Conservation (phyloP, 768 basidiomycete genomes). For the Solioccasus polychromus region DNA sequence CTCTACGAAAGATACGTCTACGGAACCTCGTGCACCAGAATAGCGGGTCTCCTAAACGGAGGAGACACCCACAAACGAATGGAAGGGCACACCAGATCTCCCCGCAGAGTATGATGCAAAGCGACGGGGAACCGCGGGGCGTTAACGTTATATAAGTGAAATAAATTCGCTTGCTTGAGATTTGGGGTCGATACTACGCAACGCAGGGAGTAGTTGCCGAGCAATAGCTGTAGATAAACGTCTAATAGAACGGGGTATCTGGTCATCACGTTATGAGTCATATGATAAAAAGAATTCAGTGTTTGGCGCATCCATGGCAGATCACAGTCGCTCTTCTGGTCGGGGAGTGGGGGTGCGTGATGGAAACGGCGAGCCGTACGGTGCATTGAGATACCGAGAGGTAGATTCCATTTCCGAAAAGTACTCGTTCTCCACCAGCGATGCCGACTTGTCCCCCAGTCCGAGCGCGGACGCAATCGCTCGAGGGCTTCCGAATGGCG, state of each 20-base stretch:
- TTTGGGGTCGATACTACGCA: constrained; percentile 22
- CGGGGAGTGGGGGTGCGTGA: constrained; percentile 47
- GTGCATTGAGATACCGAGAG: constrained; percentile 45
- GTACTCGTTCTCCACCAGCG: constrained; percentile 27
- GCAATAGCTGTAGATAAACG: constrained; percentile 34
- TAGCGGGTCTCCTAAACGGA: constrained; percentile 16
- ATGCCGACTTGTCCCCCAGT: constrained; percentile 30
- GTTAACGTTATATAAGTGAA: constrained; percentile 35
- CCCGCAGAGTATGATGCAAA: constrained; percentile 20
- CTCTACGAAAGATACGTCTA: constrained; percentile 22
- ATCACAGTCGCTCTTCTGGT: constrained; percentile 33
- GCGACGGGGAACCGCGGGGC: constrained; percentile 24
- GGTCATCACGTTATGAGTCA: constrained; percentile 34
- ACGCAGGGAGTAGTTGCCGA: constrained; percentile 23
- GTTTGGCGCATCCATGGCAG: constrained; percentile 9
- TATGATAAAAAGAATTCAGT: constrained; percentile 28
- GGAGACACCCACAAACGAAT: constrained; percentile 15
- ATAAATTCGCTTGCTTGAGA: constrained; percentile 32
- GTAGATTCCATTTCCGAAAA: constrained; percentile 43
- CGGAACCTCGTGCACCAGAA: constrained; percentile 16
- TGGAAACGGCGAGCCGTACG: constrained; percentile 49
- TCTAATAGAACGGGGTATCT: constrained; percentile 34
- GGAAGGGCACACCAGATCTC: constrained; percentile 18
- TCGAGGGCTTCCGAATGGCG: constrained; percentile 49
- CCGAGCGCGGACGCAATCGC: constrained; percentile 51